Conservation (phyloP, 768 basidiomycete genomes). For the Russula sp. region DNA sequence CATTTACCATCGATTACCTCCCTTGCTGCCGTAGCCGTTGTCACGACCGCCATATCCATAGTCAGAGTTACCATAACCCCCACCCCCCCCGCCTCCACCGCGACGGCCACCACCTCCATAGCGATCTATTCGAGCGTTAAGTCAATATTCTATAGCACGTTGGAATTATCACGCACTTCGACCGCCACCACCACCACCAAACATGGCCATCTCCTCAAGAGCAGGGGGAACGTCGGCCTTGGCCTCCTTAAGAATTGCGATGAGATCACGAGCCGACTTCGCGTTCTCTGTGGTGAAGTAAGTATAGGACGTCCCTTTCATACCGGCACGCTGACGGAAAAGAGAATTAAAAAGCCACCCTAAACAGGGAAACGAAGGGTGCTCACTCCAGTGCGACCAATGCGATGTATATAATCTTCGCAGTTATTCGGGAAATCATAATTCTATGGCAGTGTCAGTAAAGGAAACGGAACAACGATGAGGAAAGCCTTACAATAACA, state of each 20-base stretch:
- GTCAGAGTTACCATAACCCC: constrained; percentile 36
- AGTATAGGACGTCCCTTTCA: constrained; percentile 88
- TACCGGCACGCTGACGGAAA: constrained; percentile 66
- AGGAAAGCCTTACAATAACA: constrained; percentile 66
- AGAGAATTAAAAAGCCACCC: constrained; percentile 2
- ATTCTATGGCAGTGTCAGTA: constrained; percentile 44
- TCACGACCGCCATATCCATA: constrained; percentile 37
- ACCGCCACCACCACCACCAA: constrained; percentile 73
- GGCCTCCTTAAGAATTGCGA: constrained; percentile 79
- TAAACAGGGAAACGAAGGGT: background rate
- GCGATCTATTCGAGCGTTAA: constrained; percentile 41
- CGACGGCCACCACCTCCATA: constrained; percentile 45
- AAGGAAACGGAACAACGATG: constrained; percentile 10
- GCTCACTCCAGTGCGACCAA: constrained; percentile 90
- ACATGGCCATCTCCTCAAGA: constrained; percentile 88
- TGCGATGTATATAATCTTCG: constrained; percentile 98
- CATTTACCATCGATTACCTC: constrained; percentile 29
- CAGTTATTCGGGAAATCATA: constrained; percentile 98
- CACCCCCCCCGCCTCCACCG: constrained; percentile 36
- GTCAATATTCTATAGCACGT: background rate
- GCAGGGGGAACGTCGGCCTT: constrained; percentile 83
- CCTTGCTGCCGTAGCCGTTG: constrained; percentile 31
- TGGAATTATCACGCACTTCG: constrained; percentile 41
- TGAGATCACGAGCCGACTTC: constrained; percentile 87
- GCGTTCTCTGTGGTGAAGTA: constrained; percentile 97